Conservation (phyloP, 768 basidiomycete genomes). For the Xanthoconium stramineum region DNA sequence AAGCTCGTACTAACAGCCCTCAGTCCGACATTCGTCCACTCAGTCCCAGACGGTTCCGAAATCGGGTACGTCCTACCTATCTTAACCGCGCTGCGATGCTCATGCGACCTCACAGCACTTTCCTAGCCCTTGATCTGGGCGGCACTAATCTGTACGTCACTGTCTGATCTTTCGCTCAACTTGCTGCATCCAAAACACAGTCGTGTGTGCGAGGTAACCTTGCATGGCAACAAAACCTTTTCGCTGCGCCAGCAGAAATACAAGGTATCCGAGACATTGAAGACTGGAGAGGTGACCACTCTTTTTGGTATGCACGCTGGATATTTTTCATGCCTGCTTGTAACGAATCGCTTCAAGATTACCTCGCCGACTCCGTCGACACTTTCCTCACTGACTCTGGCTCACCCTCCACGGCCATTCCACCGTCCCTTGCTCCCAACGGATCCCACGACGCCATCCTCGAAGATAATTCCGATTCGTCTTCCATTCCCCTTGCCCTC, state of each 20-base stretch:
- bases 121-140: conserved; percentile 93
- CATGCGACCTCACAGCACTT: conserved; percentile 57
- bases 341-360: conserved; percentile 55
- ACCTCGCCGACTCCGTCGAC: conserved; percentile 95
- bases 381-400: conserved; percentile 73
- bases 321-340: not conserved
- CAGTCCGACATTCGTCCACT: conserved; percentile 94
- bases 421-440: conserved; percentile 24
- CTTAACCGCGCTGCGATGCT: conserved; percentile 1
- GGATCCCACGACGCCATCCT: conserved; percentile 14
- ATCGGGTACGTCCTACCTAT: conserved; percentile 60
- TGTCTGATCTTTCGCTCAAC: not conserved
- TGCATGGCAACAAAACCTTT: conserved; percentile 90
- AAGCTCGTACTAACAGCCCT: not conserved
- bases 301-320: conserved; percentile 67
- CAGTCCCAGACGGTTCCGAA: conserved; percentile 91
- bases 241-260: conserved; percentile 93
- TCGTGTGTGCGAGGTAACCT: conserved; percentile 90
- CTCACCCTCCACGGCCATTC: conserved; percentile 24
- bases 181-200: conserved; percentile 38
- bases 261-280: conserved; percentile 89
- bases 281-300: conserved; percentile 83
- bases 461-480: conserved; percentile 30
- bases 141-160: conserved; percentile 90
- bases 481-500: conserved; percentile 72